Base-by-base conservation (phyloP, 345 rosid species). In the Populus simonii region DNA sequence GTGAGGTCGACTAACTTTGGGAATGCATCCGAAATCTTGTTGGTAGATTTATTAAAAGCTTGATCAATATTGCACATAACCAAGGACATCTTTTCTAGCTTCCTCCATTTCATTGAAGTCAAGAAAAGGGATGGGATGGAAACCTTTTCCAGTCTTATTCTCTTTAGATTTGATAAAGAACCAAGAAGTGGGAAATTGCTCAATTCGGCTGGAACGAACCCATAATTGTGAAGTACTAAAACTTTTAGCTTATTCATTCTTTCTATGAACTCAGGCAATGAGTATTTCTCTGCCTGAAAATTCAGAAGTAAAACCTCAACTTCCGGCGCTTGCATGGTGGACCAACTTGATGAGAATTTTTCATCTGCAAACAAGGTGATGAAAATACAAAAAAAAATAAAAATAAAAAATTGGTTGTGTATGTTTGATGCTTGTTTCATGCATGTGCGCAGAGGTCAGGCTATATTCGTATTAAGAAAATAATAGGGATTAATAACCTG, bases 261-360 rank as follows among this genome's bases (percentile, higher is more conserved):
- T 55, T 75, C 78, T 43, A 90, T 82, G 81, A 87, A 93, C 43
- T 36, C 71, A 7, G 95, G 93, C 45, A 94, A 77, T 8, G 77
- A 53, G 78, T 83, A 79, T 27, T 45, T 68, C 68, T 57, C 47
- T 15, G 71, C 9, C 69, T 53, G 62, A 33, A 82, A 75, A 68
- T 82, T 76, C 23, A 82, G 80, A 36, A 75, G 71, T 57, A 82
- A 23, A 59, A 62, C 81, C 80, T 80, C 68, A 31, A 75, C 77
- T 43, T 74, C 72, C 38, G 84, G 84, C 41, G 81, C 79, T 77
- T 74, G 41, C 36, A 83, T 66, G 39, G 33, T 35, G 53, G 7
- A 2, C 82, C 86, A 83, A 53, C 31, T 78, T 35, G 84, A 80
- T 2, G 71, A 63, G 76, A 80, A 83, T 17, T 1, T 65, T 27